Conservation (phyloP, 2,329 filamentous ascomycete species). For the Zelopaecilomyces penicillatus region DNA sequence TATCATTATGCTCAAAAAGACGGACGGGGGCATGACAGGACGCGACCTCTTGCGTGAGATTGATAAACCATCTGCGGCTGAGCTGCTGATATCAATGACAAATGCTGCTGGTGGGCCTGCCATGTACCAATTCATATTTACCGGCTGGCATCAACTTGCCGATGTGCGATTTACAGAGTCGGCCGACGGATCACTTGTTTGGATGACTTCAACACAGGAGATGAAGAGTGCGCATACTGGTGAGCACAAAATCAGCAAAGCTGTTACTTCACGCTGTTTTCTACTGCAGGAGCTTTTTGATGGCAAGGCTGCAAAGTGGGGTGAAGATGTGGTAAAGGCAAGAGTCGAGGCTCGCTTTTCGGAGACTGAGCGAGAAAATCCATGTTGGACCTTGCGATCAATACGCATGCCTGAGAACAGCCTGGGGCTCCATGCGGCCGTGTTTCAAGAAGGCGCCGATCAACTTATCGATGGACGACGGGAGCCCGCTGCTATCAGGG, state of each 20-base stretch:
- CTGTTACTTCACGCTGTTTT: constrained; percentile 58
- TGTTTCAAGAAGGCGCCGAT: constrained; percentile 62
- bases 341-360: constrained; percentile 77
- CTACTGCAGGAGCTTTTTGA: constrained; percentile 68
- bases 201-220: constrained; percentile 58
- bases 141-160: constrained; percentile 60
- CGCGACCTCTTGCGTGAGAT: constrained; percentile 76
- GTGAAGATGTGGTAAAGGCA: constrained; percentile 81
- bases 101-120: constrained; percentile 53
- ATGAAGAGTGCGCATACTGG: constrained; percentile 47
- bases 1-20: constrained; percentile 68
- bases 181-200: constrained; percentile 53
- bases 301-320: constrained; percentile 64
- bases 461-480: constrained; percentile 55
- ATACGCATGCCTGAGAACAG: constrained; percentile 54
- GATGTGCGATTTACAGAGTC: constrained; percentile 69
- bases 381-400: constrained; percentile 71
- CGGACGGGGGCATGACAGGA: constrained; percentile 53
- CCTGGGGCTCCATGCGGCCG: constrained; percentile 53
- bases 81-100: constrained; percentile 54
- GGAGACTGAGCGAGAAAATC: constrained; percentile 72
- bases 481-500: constrained; percentile 59
- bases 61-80: constrained; percentile 65
- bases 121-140: constrained; percentile 65
- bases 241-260: constrained; percentile 31